Base-by-base conservation (phyloP, 352 stramenopile species). In the Globisporangium nunn region DNA sequence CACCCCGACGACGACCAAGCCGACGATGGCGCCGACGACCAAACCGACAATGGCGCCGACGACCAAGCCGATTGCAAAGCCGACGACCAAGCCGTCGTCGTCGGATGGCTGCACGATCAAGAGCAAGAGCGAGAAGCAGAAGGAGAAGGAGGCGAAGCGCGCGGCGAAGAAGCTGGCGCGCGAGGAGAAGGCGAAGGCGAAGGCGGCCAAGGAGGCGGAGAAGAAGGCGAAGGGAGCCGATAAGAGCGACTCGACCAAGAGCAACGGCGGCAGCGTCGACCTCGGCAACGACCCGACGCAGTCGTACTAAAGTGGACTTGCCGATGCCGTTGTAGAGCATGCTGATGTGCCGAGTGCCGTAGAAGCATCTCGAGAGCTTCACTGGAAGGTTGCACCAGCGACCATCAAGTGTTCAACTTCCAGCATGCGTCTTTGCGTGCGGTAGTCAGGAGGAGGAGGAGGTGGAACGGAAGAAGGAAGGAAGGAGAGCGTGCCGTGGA, bases 41-140 rank as follows among this genome's bases (percentile, higher is more conserved):
- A 48, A 59, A 7, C 54, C 62, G 23, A 64, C 59, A 30, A 63
- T 61, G 0, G 58, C 64, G 10, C 63, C 67, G 5, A 18, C 23
- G 3, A 43, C 29, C 5, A 53, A 41, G 17, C 28, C 46, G 46
- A 15, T 29, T 12, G 11, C 48, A 6, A 53, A 41, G 17, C 28
- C 46, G 46, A 15, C 46, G 28, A 12, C 48, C 2, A 40, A 43
- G 48, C 12, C 33, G 6, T 33, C 48, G 18, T 43, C 17, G 50
- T 54, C 50, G 33, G 35, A 31, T 10, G 33, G 10, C 18, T 8
- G 11, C 17, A 46, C 12, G 33, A 46, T 18, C 15, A 54, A 45
- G 29, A 23, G 7, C 18, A 40, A 23, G 14, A 23, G 2, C 29
- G 48, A 53, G 43, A 48, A 48, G 43, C 17, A 48, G 43, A 28